Evolutionary conservation across 2,329 filamentous ascomycete species (phyloP).

Genomic region (Venturia aucupariae): DNA sequence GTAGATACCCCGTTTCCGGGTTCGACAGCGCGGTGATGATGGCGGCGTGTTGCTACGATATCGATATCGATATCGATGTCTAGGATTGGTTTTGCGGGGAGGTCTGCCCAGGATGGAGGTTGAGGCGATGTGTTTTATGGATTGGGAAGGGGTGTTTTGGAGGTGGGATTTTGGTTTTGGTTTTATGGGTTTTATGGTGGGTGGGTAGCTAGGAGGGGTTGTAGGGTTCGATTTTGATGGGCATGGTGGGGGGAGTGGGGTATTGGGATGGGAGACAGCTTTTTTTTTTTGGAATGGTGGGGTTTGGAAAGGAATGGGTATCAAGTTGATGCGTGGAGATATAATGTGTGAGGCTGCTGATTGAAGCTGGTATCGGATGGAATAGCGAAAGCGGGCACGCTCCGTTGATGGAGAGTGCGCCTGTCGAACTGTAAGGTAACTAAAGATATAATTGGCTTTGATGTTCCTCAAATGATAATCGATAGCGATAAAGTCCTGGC

Average conservation of each 20-base stretch:
- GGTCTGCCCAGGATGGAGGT: conserved; percentile 28
- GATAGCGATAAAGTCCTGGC: no score
- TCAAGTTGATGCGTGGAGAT: no score
- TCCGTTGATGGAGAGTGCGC: no score
- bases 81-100: conserved; percentile 30
- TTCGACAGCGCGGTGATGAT: conserved; percentile 23
- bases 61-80: conserved; percentile 29
- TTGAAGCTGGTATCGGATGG: not conserved
- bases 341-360: not conserved
- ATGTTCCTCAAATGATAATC: not conserved
- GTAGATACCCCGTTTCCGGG: conserved; percentile 25
- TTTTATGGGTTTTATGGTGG: conserved; percentile 22
- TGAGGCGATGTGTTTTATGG: conserved; percentile 31
- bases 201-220: conserved; percentile 23
- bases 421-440: no score
- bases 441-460: no score
- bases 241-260: no score
- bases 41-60: conserved; percentile 20
- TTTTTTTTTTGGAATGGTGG: no score
- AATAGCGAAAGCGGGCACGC: no score
- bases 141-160: conserved; percentile 16
- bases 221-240: conserved; percentile 16
- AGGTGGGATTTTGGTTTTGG: conserved; percentile 19
- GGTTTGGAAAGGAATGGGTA: no score
- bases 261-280: no score